Evolutionary conservation across 2,329 filamentous ascomycete species (phyloP).

Genomic region (Ilyonectria destructans): DNA sequence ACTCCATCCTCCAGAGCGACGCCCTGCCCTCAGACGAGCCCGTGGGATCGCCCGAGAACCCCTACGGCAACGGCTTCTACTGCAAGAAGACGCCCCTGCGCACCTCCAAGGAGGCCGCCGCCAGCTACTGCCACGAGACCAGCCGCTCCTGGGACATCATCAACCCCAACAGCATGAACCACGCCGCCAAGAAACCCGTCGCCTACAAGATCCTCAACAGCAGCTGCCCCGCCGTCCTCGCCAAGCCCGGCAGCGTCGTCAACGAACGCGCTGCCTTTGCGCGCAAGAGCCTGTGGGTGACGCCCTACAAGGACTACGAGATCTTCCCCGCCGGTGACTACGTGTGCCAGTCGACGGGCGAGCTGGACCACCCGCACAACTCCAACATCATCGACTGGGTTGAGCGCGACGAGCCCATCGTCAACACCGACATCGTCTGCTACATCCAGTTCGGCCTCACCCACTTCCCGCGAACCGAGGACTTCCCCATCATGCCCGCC

Average conservation of each 20-base stretch:
- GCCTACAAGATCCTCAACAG: constrained; percentile 93
- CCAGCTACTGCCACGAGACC: constrained; percentile 86
- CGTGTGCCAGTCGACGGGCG: constrained; percentile 89
- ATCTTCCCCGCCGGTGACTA: constrained; percentile 90
- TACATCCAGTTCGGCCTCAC: constrained; percentile 96
- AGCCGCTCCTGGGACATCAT: constrained; percentile 92
- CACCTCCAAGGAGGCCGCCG: constrained; percentile 78
- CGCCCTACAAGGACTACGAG: constrained; percentile 81
- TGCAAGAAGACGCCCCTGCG: constrained; percentile 85
- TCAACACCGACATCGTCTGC: constrained; percentile 88
- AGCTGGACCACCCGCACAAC: constrained; percentile 71
- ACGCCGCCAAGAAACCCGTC: constrained; percentile 87
- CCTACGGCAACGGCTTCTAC: constrained; percentile 92
- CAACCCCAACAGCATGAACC: constrained; percentile 87
- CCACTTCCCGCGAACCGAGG: constrained; percentile 91
- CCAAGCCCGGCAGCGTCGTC: constrained; percentile 87
- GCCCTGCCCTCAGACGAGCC: constrained; percentile 79
- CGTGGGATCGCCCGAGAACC: constrained; percentile 86
- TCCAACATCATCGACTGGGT: constrained; percentile 84
- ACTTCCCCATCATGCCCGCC: constrained; percentile 93
- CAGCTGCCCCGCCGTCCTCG: constrained; percentile 84
- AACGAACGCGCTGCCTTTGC: constrained; percentile 93
- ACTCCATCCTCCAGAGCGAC: constrained; percentile 83
- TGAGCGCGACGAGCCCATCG: constrained; percentile 79
- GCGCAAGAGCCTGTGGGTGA: constrained; percentile 57